Base-by-base conservation (phyloP, 805 yeast genomes). In the Starmera amethionina region DNA sequence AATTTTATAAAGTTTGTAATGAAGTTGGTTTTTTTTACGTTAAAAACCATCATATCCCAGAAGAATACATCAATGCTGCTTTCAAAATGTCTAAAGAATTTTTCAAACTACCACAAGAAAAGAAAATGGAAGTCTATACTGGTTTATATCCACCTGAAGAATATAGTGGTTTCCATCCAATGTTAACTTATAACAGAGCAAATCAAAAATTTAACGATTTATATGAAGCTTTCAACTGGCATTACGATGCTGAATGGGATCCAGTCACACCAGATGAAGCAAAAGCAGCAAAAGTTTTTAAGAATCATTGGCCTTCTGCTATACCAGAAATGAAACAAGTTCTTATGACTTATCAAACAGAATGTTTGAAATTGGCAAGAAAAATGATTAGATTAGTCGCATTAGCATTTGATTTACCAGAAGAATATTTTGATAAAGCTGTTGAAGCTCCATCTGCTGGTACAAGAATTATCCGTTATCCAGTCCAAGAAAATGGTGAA, bases 381-480 rank as follows among this genome's bases (percentile, higher is more conserved):
- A 48, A 46, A 12, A 29, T 61, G 30, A 43, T 56, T 28, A 47
- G 48, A 18, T 48, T 56, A 1, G 39, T 59, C 9, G 64, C 64
- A 8, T 42, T 60, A 18, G 62, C 58, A 6, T 45, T 62, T 40
- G 60, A 46, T 4, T 37, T 60, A 14, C 47, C 47, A 10, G 60
- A 55, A 40, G 49, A 49, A 27, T 61, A 47, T 34, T 58, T 62
- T 32, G 42, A 49, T 6, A 42, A 50, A 5, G 44, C 41, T 30
- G 50, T 54, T 30, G 45, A 52, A 6, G 49, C 50, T 6, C 55
- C 62, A 5, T 46, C 51, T 38, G 57, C 60, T 30, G 56, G 56
- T 16, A 44, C 57, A 13, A 49, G 68, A 36, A 37, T 63, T 30
- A 44, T 62, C n/a, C 67, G 61, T 40, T 64, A 64, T 35, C 59